Base-by-base conservation (phyloP, 1,284 basidiomycete species). In the Singerocomus inundabilis region DNA sequence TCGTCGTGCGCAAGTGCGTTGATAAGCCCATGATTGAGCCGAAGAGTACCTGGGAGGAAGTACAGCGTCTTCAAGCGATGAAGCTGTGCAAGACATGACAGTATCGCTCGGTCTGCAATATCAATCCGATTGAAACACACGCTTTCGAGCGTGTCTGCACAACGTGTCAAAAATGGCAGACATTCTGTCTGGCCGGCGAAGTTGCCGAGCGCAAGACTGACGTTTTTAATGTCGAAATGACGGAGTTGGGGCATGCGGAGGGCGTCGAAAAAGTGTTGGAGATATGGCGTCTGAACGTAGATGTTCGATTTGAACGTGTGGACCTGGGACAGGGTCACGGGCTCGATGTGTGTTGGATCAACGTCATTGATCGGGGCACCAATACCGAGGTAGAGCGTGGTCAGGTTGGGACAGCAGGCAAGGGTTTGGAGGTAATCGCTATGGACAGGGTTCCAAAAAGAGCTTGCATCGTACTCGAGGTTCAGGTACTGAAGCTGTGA, bases 1-100 rank as follows among this genome's bases (percentile, higher is more conserved):
- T 12, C 43, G 29, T 46, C 49, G 18, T 44, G 16, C 12, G 54
- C 33, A 6, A 67, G 60, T 18, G 57, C 62, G 10, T 49, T 24
- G 38, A 65, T 33, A 34, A 70, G 57, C 18, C 60, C 58, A 9
- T 68, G 68, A 25, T 69, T 68, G 33, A 70, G 57, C 24, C 63
- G 46, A 4, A 68, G 49, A 16, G 61, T 42, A 2, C 65, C 61
- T 3, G 66, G 66, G 1, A 70, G 43, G 34, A 57, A 57, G 6
- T 48, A 35, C 36, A 70, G 10, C 29, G 33, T 41, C 44, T 49
- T 62, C 1, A 70, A 21, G 2, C 29, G 53, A 32, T 39, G 46
- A 5, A 69, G 49, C 12, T 52, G 63, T 3, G 32, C 43, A 21
- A 66, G 46, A 26, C 68, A 70, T 4, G 49, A 37, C 15, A 66